Conservation (phyloP, 2,329 filamentous ascomycete species). For the Colletotrichum euphorbiae region DNA sequence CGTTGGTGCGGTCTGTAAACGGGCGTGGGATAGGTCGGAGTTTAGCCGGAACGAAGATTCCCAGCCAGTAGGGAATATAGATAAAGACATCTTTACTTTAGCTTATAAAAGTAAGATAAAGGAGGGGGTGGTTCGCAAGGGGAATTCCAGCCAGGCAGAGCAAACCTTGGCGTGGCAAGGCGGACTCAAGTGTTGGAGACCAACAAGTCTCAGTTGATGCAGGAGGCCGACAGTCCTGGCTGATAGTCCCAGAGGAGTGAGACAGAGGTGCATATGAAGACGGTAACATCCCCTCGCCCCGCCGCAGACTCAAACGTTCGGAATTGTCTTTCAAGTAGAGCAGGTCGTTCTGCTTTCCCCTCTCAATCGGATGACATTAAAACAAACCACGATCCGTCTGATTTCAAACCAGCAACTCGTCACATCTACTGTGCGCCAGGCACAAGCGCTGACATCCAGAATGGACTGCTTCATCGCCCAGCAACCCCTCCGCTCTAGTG, state of each 20-base stretch:
- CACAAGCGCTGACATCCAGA: not conserved
- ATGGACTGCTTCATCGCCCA: slow-evolving; percentile 20
- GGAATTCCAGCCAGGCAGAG: not conserved
- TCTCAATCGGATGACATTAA: no score
- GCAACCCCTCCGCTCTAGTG: not conserved
- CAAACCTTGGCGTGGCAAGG: not conserved
- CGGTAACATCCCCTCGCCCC: no score
- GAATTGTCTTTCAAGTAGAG: no score
- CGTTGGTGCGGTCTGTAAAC: not conserved
- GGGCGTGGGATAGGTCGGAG: not conserved
- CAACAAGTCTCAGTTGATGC: slow-evolving; percentile 1
- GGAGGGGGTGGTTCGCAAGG: no score
- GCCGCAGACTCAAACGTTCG: no score
- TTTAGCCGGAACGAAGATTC: not conserved
- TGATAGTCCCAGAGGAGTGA: not conserved
- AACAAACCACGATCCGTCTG: no score
- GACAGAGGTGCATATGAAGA: not conserved
- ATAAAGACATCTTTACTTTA: no score
- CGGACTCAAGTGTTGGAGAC: no score
- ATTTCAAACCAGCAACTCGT: no score
- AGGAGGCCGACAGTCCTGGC: slow-evolving; percentile 6
- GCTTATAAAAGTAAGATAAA: no score
- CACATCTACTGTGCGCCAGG: no score
- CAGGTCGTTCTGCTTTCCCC: no score
- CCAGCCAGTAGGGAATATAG: slow-evolving; percentile 3